phyloP scores from a whole-genome alignment of 495 filamentous ascomycete genomes.

The Cudoniella acicularis region DNA sequence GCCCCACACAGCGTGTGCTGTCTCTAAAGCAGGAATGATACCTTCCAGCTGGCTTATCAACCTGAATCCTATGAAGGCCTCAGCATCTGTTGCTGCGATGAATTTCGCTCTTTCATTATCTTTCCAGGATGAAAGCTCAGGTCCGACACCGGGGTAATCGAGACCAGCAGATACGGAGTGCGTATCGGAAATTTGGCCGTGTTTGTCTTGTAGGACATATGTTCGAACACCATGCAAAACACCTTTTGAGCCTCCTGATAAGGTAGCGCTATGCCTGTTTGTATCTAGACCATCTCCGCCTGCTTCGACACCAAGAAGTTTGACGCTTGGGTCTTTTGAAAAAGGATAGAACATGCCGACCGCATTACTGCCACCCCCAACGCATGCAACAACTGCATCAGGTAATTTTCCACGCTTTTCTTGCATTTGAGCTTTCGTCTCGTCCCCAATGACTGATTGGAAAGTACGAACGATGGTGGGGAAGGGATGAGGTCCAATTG shows the following conservation, averaged over 20 bases:
- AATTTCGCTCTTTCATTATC: conserved; percentile 81
- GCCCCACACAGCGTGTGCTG: conserved; percentile 87
- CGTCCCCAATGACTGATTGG: conserved; percentile 88
- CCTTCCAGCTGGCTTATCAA: conserved; percentile 82
- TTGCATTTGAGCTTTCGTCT: conserved; percentile 78
- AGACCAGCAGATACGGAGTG: conserved; percentile 97
- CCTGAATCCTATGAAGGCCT: conserved; percentile 88
- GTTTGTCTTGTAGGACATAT: conserved; percentile 85
- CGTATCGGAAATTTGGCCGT: conserved; percentile 91
- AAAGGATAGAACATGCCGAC: conserved; percentile 98
- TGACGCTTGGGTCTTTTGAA: conserved; percentile 75
- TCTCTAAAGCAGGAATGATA: conserved; percentile 95
- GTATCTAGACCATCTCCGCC: conserved; percentile 96
- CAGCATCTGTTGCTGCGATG: conserved; percentile 84
- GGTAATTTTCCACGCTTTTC: conserved; percentile 80
- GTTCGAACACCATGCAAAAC: conserved; percentile 95
- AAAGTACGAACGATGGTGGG: conserved; percentile 94
- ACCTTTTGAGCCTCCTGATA: conserved; percentile 83
- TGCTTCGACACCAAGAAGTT: conserved; percentile 90
- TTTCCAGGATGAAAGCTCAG: conserved; percentile 90
- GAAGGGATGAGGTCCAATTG: conserved; percentile 93
- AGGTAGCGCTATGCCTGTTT: conserved; percentile 78
- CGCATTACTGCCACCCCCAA: conserved; percentile 89
- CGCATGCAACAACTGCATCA: conserved; percentile 93
- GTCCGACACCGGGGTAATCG: conserved; percentile 95